Evolutionary conservation across 2,329 filamentous ascomycete genomes (phyloP), one percentile per base, ranked within the genome.

Genomic region (Aspergillus fumigatus): DNA sequence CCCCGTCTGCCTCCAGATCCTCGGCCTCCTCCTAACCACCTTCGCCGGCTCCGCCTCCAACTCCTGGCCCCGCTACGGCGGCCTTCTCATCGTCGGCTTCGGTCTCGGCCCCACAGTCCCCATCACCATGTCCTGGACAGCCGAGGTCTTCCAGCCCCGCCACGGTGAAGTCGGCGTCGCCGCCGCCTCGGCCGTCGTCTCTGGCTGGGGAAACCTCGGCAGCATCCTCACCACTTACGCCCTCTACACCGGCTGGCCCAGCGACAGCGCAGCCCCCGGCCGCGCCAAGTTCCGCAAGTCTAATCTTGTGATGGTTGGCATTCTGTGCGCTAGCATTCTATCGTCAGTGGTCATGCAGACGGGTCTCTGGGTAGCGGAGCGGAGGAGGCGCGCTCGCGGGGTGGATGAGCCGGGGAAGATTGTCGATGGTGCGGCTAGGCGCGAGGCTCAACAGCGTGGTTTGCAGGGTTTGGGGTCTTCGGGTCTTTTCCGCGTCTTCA

Each of bases 111-210:
- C 92, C 3, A 96, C 92, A 0, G 91, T 96, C 1, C 92, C 92
- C 10, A 93, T 93, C 67, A 93, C 89, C 72, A 96, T 96, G 92
- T 88, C 91, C 38, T 96, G 92, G 92, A 91, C 89, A 32, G 90
- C 86, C 60, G 89, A 96, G 74, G 88, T 96, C 68, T 96, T 96
- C 79, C 91, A 96, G 75, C 83, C 84, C 32, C 88, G 92, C 11
- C 92, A 96, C 68, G 90, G 92, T 49, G 92, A 96, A 73, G 90
- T 96, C 23, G 92, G 92, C 54, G 91, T 96, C 6, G 92, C 92
- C 3, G 88, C 92, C 14, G 91, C 92, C 0, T 86, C 88, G 1
- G 92, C 92, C 2, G 80, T 96, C 10, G 92, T 96, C 0, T 94
- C 90, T 0, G 92, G 92, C 0, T 80, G 95, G 41, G 92, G 92